Evolutionary conservation across 139 green algal species (phyloP).

Genomic region (Microglena sp.): DNA sequence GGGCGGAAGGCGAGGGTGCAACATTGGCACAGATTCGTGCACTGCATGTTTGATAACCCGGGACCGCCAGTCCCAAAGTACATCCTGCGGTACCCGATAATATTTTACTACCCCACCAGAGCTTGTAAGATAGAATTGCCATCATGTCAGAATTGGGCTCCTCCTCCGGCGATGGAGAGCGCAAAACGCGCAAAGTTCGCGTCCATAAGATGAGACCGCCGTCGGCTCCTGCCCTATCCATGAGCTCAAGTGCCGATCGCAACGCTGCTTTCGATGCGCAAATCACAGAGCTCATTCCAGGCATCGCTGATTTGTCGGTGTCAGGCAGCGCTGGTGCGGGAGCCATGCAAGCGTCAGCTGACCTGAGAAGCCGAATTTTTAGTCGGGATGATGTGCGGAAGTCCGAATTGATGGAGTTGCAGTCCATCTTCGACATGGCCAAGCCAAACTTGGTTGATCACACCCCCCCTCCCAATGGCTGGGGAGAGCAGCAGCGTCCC

Average conservation of each 20-base stretch:
- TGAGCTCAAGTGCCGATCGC: neutral
- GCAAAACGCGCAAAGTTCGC: neutral
- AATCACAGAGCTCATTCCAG: slow-evolving; percentile 39
- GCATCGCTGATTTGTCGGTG: slow-evolving; percentile 34
- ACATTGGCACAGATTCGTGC: too few relatives aligned
- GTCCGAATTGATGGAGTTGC: slow-evolving; percentile 31
- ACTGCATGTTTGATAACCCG: too few relatives aligned
- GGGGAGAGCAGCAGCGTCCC: slow-evolving; percentile 27
- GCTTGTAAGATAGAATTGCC: too few relatives aligned
- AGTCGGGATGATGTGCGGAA: slow-evolving; percentile 13
- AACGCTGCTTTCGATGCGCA: slow-evolving; percentile 16
- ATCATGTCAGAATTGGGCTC: too few relatives aligned
- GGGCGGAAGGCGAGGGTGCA: too few relatives aligned
- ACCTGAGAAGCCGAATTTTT: slow-evolving; percentile 9
- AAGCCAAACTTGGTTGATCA: slow-evolving; percentile 29
- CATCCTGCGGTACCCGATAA: too few relatives aligned
- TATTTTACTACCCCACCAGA: too few relatives aligned
- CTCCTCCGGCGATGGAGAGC: too few relatives aligned
- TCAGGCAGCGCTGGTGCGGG: neutral
- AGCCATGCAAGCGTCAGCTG: slow-evolving; percentile 1
- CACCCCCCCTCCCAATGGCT: slow-evolving; percentile 6
- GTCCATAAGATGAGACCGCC: neutral
- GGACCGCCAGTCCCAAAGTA: too few relatives aligned
- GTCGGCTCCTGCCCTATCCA: neutral
- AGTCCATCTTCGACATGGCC: slow-evolving; percentile 38